Evolutionary conservation across 495 filamentous ascomycete species (phyloP).

Genomic region (Neurospora tetrasperma): DNA sequence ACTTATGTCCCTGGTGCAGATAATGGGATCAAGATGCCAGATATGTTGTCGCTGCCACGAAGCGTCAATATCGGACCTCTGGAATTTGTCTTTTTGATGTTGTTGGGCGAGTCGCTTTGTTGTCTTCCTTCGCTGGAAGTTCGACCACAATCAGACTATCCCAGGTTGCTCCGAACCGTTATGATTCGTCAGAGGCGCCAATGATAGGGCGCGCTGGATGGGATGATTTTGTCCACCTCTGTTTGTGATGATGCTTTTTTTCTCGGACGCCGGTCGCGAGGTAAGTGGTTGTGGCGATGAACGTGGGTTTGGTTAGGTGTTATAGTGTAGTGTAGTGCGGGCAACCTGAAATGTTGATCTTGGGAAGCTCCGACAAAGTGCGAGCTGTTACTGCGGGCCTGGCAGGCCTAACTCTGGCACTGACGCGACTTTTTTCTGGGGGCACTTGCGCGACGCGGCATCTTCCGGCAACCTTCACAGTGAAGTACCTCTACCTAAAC

Average conservation of each 20-base stretch:
- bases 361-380: conserved; percentile 1
- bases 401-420: neutral
- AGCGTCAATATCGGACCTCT: neutral
- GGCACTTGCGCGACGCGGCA: conserved; percentile 8
- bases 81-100: neutral
- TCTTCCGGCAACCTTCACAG: conserved; percentile 1
- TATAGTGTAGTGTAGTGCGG: neutral
- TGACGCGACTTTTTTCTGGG: conserved; percentile 11
- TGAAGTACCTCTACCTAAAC: too few relatives aligned
- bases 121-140: neutral
- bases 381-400: neutral
- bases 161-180: neutral
- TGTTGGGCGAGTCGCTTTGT: neutral
- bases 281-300: neutral
- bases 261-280: neutral
- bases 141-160: neutral
- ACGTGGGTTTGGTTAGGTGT: neutral
- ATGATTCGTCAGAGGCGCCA: neutral
- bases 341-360: neutral
- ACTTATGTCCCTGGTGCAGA: neutral
- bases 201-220: neutral
- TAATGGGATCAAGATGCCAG: neutral
- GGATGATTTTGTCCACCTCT: neutral
- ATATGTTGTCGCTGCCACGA: neutral
- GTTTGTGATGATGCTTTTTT: neutral